These are phyloP conservation scores for Fusarium brachygibbosum DNA, from an alignment of 2,329 filamentous ascomycete genomes.

Conservation along the genomic window DNA sequence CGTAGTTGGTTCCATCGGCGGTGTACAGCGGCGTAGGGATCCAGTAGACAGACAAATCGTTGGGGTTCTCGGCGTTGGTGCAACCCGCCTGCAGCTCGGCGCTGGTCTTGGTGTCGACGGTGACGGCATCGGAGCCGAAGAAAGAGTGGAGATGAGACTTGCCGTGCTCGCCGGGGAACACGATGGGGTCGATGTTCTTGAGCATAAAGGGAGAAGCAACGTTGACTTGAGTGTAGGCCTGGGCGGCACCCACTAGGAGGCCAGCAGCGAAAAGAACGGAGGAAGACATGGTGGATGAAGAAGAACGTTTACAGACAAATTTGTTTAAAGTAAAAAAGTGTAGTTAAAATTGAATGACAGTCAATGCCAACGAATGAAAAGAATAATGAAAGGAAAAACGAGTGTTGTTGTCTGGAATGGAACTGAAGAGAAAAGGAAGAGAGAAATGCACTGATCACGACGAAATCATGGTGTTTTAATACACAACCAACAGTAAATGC, in stretches of 20 bases:
- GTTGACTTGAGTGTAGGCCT: constrained; percentile 43
- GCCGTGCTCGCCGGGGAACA: constrained; percentile 50
- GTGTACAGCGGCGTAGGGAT: constrained; percentile 58
- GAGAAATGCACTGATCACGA: neutral
- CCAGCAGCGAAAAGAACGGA: constrained; percentile 34
- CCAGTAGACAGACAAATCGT: constrained; percentile 63
- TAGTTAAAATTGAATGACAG: constrained; percentile 28
- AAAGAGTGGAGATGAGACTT: constrained; percentile 55
- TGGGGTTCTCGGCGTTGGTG: constrained; percentile 60
- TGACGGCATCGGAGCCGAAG: constrained; percentile 54
- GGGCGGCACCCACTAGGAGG: constrained; percentile 33
- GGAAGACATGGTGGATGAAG: constrained; percentile 39
- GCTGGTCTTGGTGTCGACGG: constrained; percentile 49
- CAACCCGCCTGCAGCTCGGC: constrained; percentile 58
- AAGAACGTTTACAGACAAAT: neutral
- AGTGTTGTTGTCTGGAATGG: constrained; percentile 2
- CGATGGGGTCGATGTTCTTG: constrained; percentile 54
- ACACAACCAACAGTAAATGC: neutral
- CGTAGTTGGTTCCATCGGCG: constrained; percentile 50
- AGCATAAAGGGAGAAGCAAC: constrained; percentile 47
- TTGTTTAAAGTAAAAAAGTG: neutral
- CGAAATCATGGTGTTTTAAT: constrained; percentile 18
- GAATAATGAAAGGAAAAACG: constrained; percentile 17
- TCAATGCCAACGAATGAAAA: constrained; percentile 39
- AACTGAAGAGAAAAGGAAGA: neutral